A percentile compares a stretch with the other conserved stretches of the same genome.
These are phyloP conservation scores for Thielaviopsis cerberus DNA, from an alignment of 2,329 filamentous ascomycete species.

Conservation along the genomic window DNA sequence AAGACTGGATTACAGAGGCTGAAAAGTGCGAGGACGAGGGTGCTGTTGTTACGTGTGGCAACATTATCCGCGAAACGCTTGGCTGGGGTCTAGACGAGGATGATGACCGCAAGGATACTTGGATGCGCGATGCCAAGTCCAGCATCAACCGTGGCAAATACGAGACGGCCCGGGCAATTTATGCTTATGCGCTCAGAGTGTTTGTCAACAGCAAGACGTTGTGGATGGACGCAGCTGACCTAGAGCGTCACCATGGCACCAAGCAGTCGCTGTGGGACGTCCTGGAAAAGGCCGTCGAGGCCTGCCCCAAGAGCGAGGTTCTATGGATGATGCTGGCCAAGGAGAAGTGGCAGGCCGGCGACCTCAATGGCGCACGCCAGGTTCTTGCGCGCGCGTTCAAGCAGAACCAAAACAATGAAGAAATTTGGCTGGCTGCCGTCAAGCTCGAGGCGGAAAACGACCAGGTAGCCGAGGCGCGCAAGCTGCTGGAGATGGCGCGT, in stretches of 20 bases:
- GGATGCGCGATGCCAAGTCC: constrained; percentile 79
- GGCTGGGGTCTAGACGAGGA: constrained; percentile 90
- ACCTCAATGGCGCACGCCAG: constrained; percentile 68
- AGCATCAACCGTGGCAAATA: constrained; percentile 68
- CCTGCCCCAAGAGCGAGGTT: constrained; percentile 76
- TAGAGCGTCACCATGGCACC: constrained; percentile 76
- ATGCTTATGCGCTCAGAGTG: constrained; percentile 72
- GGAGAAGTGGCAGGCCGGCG: constrained; percentile 79
- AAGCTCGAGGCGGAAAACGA: constrained; percentile 86
- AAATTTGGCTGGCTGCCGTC: constrained; percentile 92
- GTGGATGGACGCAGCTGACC: constrained; percentile 77
- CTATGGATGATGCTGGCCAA: constrained; percentile 92
- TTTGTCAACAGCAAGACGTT: constrained; percentile 76
- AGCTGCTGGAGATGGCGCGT: constrained; percentile 64
- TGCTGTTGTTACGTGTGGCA: constrained; percentile 65
- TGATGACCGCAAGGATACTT: constrained; percentile 86
- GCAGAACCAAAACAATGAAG: constrained; percentile 89
- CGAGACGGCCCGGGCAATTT: constrained; percentile 83
- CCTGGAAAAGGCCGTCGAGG: constrained; percentile 82
- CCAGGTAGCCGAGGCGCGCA: constrained; percentile 62
- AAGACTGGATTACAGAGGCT: constrained; percentile 91
- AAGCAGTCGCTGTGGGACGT: constrained; percentile 69
- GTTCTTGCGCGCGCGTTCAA: constrained; percentile 83
- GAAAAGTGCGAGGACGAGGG: constrained; percentile 90
- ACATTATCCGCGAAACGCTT: constrained; percentile 81